Evolutionary conservation across 805 yeast species (phyloP).

Genomic region (Saccharomycopsis oosterbeekiorum): DNA sequence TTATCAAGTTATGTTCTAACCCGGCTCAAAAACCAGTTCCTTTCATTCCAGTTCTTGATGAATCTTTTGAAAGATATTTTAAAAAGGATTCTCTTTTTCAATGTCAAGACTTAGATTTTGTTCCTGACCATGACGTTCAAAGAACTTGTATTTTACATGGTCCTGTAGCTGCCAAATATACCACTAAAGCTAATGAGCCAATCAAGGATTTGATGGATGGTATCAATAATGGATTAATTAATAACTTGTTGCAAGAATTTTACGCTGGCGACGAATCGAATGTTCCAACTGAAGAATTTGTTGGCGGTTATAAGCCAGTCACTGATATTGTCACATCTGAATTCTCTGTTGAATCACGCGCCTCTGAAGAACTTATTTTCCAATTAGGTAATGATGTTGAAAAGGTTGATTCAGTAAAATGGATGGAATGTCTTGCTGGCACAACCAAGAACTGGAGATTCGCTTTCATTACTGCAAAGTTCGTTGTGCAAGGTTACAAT

Average conservation of each 20-base stretch:
- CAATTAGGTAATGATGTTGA: constrained; percentile 31
- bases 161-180: constrained; percentile 94
- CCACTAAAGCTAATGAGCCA: constrained; percentile 84
- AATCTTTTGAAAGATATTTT: constrained; percentile 89
- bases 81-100: constrained; percentile 99
- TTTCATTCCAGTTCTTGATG: constrained; percentile 90
- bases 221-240: constrained; percentile 85
- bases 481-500: constrained; percentile 77
- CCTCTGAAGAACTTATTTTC: constrained; percentile 29
- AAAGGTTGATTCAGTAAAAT: constrained; percentile 30
- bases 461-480: constrained; percentile 71
- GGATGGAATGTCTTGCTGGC: constrained; percentile 84
- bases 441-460: constrained; percentile 74
- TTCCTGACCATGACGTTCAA: constrained; percentile 90
- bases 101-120: constrained; percentile 93
- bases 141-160: constrained; percentile 99
- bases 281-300: constrained; percentile 85
- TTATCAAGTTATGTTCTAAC: constrained; percentile 70
- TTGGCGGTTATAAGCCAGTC: constrained; percentile 46
- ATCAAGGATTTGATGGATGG: constrained; percentile 80
- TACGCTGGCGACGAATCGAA: constrained; percentile 61
- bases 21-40: constrained; percentile 97
- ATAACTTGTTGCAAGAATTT: constrained; percentile 51
- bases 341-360: constrained; percentile 21
- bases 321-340: constrained; percentile 20